These are phyloP conservation scores for Papiliotrema fonsecae DNA, from an alignment of 1,284 basidiomycete genomes.

Conservation along the genomic window DNA sequence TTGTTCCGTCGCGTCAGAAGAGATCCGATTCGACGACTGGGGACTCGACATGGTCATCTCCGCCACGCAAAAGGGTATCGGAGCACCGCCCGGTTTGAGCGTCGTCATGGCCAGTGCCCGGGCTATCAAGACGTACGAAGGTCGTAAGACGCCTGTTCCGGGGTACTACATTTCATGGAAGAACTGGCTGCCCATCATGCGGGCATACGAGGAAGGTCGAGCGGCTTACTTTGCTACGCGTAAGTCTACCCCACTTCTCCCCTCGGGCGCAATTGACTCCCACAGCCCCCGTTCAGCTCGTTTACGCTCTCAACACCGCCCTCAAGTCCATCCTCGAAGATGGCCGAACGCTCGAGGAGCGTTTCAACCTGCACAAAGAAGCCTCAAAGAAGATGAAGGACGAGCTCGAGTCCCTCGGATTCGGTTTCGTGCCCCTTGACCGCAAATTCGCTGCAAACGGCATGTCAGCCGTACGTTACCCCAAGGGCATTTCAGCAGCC, in stretches of 20 bases:
- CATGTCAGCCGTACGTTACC: conserved; percentile 81
- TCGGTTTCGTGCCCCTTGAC: conserved; percentile 63
- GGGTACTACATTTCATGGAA: conserved; percentile 89
- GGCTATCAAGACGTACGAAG: conserved; percentile 71
- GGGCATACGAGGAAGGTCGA: conserved; percentile 59
- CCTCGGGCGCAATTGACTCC: background rate
- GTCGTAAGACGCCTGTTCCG: conserved; percentile 63
- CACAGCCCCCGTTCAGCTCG: conserved; percentile 74
- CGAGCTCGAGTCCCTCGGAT: conserved; percentile 63
- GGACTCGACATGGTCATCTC: conserved; percentile 82
- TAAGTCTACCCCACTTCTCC: conserved; percentile 18
- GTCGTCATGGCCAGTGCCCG: conserved; percentile 75
- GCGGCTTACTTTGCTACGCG: conserved; percentile 86
- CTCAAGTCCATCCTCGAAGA: conserved; percentile 65
- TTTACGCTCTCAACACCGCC: conserved; percentile 82
- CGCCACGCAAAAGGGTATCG: conserved; percentile 92
- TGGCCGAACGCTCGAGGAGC: conserved; percentile 65
- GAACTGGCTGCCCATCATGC: conserved; percentile 93
- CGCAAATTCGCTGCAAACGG: conserved; percentile 75
- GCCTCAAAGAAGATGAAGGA: conserved; percentile 71
- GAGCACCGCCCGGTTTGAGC: conserved; percentile 89
- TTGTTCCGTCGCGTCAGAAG: conserved; percentile 92
- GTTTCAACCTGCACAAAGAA: conserved; percentile 71
- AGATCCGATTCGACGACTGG: conserved; percentile 93
- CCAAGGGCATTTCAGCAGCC: conserved; percentile 64